Base-by-base conservation (phyloP, 768 basidiomycete genomes). In the Phlebiopsis gigantea region DNA sequence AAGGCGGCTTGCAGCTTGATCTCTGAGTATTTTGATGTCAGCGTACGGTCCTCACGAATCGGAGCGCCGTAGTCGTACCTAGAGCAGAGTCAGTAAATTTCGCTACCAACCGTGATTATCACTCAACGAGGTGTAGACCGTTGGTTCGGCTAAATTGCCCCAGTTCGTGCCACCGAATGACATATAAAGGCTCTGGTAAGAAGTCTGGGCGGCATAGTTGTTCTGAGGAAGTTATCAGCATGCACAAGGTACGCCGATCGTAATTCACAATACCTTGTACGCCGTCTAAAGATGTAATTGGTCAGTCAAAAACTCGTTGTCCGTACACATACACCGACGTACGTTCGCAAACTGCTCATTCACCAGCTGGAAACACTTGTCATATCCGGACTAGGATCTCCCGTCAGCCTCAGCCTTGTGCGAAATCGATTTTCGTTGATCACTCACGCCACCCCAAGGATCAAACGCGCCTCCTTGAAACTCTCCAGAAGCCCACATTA, bases 1-100 rank as follows among this genome's bases (percentile, higher is more conserved):
- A 71, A 71, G 12, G 55, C 55, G 15, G 62, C 62, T 46, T 71
- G 66, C 1, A 65, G 57, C 55, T 71, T 71, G 50, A 71, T 57
- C 49, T 71, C 70, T 41, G 56, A 60, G 56, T 68, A 69, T 56
- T 71, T 71, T 4, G 49, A 42, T 4, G 62, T 53, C 14, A 71
- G 58, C 5, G 60, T 59, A 1, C 68, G 66, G 48, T 64, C 58
- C 49, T 71, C 70, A 4, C 60, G 51, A 25, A 71, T 69, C 1
- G 68, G 56, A 2, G 65, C 65, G n/a, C 57, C 63, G 48, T 66
- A 67, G 55, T 67, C 66, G 58, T 67, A 66, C 17, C 59, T 57
- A 39, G 34, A 39, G 34, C n/a, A 39, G 8, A 14, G 15, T 22
- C 47, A 22, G 19, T 24, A 19, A 9, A 39, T 3, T n/a, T 12